Evolutionary conservation across 148 eudicot genomes (phyloP).

Genomic region (Polygonum maritimum): DNA sequence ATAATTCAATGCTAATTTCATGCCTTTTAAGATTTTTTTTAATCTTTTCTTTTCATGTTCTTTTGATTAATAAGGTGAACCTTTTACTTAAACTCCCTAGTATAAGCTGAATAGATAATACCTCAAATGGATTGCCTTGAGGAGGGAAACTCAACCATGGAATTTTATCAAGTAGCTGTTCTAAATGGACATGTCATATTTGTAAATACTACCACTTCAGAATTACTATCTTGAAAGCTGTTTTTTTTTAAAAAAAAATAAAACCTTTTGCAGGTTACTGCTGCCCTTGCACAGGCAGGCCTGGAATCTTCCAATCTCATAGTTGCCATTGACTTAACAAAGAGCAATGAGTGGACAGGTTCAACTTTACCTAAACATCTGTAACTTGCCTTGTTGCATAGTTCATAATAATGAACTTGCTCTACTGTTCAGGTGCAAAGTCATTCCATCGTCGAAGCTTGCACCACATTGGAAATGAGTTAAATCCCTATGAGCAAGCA

Average conservation of each 20-base stretch:
- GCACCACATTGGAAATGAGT: slow-evolving; percentile 62
- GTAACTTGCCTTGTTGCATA: not conserved
- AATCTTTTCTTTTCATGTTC: not conserved
- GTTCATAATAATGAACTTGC: not conserved
- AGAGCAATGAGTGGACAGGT: slow-evolving; percentile 99
- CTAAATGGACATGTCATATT: not conserved
- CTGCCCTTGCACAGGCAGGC: slow-evolving; percentile 81
- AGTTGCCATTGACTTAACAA: slow-evolving; percentile 87
- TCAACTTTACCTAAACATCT: not conserved
- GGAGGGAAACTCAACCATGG: not conserved
- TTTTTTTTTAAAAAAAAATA: no score
- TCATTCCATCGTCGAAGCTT: slow-evolving; percentile 65
- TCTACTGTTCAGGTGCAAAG: slow-evolving; percentile 41
- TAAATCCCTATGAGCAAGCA: slow-evolving; percentile 84
- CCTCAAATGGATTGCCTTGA: not conserved
- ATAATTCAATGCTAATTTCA: not conserved
- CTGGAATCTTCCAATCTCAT: slow-evolving; percentile 96
- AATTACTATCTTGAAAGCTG: not conserved
- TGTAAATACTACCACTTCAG: not conserved
- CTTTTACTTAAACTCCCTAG: not conserved
- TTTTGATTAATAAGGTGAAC: not conserved
- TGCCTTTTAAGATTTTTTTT: not conserved
- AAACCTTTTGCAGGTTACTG: slow-evolving; percentile 52
- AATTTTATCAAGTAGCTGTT: not conserved
- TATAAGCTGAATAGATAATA: not conserved